Evolutionary conservation across 2,329 filamentous ascomycete genomes (phyloP).

Genomic region (Ceratocystis cacaofunesta): DNA sequence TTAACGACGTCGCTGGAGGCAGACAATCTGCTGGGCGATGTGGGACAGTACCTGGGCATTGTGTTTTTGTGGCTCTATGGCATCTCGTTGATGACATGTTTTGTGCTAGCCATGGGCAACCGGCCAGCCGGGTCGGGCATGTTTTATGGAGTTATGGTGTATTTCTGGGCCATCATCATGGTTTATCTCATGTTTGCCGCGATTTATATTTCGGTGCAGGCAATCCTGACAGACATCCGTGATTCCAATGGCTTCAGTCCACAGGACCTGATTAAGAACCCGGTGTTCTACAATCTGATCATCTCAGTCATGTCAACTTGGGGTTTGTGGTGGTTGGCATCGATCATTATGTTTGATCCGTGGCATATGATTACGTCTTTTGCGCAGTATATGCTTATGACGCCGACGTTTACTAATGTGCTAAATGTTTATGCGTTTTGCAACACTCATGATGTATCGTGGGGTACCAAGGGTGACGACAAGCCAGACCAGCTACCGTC

Average conservation of each 20-base stretch:
- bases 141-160: slow-evolving; percentile 93
- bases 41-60: slow-evolving; percentile 67
- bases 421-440: slow-evolving; percentile 98
- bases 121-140: slow-evolving; percentile 84
- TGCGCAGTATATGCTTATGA: slow-evolving; percentile 82
- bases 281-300: slow-evolving; percentile 84
- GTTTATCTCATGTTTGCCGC: slow-evolving; percentile 90
- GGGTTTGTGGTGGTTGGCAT: slow-evolving; percentile 80
- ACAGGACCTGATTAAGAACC: slow-evolving; percentile 64
- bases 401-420: slow-evolving; percentile 98
- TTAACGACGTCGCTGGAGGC: slow-evolving; percentile 72
- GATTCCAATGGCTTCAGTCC: slow-evolving; percentile 51
- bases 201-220: slow-evolving; percentile 80
- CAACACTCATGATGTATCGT: slow-evolving; percentile 99
- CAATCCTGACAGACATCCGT: slow-evolving; percentile 57
- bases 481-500: slow-evolving; percentile 82
- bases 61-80: slow-evolving; percentile 96
- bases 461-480: slow-evolving; percentile 97
- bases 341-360: slow-evolving; percentile 88
- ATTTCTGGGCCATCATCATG: slow-evolving; percentile 96
- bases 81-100: slow-evolving; percentile 80
- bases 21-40: slow-evolving; percentile 52
- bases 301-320: slow-evolving; percentile 87
- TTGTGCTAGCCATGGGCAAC: slow-evolving; percentile 87
- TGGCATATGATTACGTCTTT: slow-evolving; percentile 99